phyloP scores from a whole-genome alignment of 139 green algal species.

The Chlamydomonas applanata region DNA sequence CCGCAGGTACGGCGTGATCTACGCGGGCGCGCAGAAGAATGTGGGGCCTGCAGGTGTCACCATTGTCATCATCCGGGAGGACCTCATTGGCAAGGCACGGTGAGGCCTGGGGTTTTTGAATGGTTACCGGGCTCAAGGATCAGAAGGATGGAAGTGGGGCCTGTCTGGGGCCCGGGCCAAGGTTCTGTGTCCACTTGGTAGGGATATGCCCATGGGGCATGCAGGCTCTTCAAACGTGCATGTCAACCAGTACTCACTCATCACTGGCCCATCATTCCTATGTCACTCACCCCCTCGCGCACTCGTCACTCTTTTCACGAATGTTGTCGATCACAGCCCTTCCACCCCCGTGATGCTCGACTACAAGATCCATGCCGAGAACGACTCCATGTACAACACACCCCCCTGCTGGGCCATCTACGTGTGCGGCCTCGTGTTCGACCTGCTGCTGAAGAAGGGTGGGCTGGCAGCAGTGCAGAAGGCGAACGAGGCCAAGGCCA shows the following conservation, averaged over 20 bases:
- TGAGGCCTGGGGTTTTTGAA: slow-evolving; percentile 3
- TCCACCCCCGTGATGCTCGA: slow-evolving; percentile 91
- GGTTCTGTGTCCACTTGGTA: neutral
- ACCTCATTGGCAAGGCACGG: slow-evolving; percentile 88
- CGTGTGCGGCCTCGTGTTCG: slow-evolving; percentile 96
- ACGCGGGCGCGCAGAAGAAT: slow-evolving; percentile 99
- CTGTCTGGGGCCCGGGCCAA: neutral
- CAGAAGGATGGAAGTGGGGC: neutral
- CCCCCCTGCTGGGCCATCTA: slow-evolving; percentile 98
- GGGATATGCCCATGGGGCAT: no score
- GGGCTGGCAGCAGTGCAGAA: slow-evolving; percentile 70
- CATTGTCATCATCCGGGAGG: slow-evolving; percentile 94
- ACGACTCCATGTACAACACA: slow-evolving; percentile 98
- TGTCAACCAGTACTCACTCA: no score
- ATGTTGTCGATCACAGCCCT: slow-evolving; percentile 24
- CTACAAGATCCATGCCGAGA: slow-evolving; percentile 83
- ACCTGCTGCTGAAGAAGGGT: slow-evolving; percentile 77
- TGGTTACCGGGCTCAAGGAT: neutral
- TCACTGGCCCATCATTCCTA: no score
- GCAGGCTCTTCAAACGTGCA: no score
- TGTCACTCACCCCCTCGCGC: neutral
- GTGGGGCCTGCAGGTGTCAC: slow-evolving; percentile 82
- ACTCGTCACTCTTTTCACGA: neutral
- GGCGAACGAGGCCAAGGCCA: slow-evolving; percentile 61
- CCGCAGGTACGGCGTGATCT: slow-evolving; percentile 88